A percentile compares a stretch with the other conserved stretches of the same genome.
These are phyloP conservation scores for Limonium bicolor DNA, from an alignment of 148 eudicot species.

Conservation along the genomic window DNA sequence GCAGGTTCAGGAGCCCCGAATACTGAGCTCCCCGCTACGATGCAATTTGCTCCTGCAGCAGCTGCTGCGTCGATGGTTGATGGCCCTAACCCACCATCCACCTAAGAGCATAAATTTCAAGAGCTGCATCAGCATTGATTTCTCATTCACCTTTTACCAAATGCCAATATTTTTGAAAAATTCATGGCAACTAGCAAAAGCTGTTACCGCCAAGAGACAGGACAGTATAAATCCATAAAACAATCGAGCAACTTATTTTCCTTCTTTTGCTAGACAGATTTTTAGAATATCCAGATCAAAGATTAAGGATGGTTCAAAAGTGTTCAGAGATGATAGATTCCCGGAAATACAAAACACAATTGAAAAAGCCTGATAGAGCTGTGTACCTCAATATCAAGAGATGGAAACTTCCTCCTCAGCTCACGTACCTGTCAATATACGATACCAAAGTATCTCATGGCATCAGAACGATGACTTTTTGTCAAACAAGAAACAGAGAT, in stretches of 20 bases:
- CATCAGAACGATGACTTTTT: not conserved
- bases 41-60: constrained; percentile 89
- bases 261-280: too few relatives aligned
- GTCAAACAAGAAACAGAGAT: not conserved
- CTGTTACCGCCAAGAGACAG: too few relatives aligned
- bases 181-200: too few relatives aligned
- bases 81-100: constrained; percentile 93
- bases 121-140: not conserved
- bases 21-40: constrained; percentile 93
- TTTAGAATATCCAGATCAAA: too few relatives aligned
- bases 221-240: too few relatives aligned
- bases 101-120: constrained; percentile 18
- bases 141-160: not conserved
- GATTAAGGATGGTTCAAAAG: too few relatives aligned
- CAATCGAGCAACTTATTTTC: too few relatives aligned
- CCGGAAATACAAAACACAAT: not conserved
- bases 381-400: constrained; percentile 88
- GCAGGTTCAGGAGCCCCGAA: constrained; percentile 87
- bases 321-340: not conserved
- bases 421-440: constrained; percentile 43
- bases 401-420: constrained; percentile 66
- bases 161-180: not conserved
- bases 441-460: not conserved
- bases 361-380: not conserved
- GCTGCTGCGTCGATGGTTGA: constrained; percentile 78